Conservation (phyloP, 805 yeast species). For the Scheffersomyces stipitis region DNA sequence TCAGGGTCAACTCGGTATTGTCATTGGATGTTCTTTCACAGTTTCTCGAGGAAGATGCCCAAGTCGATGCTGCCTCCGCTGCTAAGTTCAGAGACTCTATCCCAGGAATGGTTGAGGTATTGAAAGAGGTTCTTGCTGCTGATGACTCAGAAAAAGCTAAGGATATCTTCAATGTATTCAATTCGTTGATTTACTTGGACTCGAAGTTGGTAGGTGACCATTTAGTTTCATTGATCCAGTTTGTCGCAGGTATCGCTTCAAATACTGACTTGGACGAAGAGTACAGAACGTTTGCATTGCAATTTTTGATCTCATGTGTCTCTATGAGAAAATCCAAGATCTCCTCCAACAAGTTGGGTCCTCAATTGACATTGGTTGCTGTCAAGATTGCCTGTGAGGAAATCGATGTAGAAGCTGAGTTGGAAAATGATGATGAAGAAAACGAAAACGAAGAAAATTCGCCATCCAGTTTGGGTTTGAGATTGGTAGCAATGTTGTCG, state of each 20-base stretch:
- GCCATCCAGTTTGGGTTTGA: slow-evolving; percentile 74
- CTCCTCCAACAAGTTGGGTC: slow-evolving; percentile 79
- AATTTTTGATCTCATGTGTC: slow-evolving; percentile 76
- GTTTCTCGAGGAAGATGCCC: slow-evolving; percentile 60
- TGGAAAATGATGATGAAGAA: slow-evolving; percentile 80
- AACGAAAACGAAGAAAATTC: slow-evolving; percentile 90
- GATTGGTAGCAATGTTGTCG: slow-evolving; percentile 76
- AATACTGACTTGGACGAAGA: slow-evolving; percentile 73
- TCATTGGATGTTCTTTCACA: slow-evolving; percentile 74
- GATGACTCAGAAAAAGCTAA: slow-evolving; percentile 73
- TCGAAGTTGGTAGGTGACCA: slow-evolving; percentile 75
- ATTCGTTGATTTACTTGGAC: slow-evolving; percentile 74
- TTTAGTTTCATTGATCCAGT: slow-evolving; percentile 64
- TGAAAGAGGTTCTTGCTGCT: slow-evolving; percentile 67
- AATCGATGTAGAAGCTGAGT: slow-evolving; percentile 71
- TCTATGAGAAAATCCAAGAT: slow-evolving; percentile 81
- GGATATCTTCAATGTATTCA: slow-evolving; percentile 80
- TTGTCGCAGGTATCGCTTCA: slow-evolving; percentile 73
- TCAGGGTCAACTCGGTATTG: slow-evolving; percentile 79
- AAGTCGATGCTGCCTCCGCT: slow-evolving; percentile 44
- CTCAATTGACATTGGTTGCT: slow-evolving; percentile 70
- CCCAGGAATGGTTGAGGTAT: slow-evolving; percentile 78
- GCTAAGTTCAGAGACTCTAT: slow-evolving; percentile 62
- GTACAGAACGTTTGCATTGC: slow-evolving; percentile 77
- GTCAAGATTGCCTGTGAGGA: slow-evolving; percentile 76